phyloP scores from a whole-genome alignment of 495 filamentous ascomycete species.

The Glarea lozoyensis region DNA sequence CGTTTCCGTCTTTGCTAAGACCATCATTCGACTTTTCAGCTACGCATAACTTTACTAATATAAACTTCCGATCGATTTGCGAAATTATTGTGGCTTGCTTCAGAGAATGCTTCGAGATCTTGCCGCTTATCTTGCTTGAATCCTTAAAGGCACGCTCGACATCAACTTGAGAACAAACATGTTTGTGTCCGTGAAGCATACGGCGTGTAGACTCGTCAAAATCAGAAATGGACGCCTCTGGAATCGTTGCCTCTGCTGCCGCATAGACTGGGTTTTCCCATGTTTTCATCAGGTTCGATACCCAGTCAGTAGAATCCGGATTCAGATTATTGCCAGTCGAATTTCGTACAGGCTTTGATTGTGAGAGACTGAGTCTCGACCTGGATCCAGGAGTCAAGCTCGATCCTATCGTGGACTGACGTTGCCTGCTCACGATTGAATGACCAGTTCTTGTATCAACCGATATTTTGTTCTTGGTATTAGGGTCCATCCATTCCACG shows the following conservation, averaged over 20 bases:
- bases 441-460: slow-evolving; percentile 56
- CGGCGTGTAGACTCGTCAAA: slow-evolving; percentile 40
- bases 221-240: slow-evolving; percentile 11
- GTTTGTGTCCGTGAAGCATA: slow-evolving; percentile 7
- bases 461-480: slow-evolving; percentile 46
- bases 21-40: background rate
- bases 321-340: too few species aligned
- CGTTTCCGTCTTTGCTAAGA: background rate
- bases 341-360: too few species aligned
- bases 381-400: too few species aligned
- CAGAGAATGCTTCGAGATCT: slow-evolving; percentile 63
- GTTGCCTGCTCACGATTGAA: slow-evolving; percentile 21
- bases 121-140: slow-evolving; percentile 17
- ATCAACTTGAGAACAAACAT: slow-evolving; percentile 18
- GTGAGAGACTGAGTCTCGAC: too few species aligned
- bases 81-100: slow-evolving; percentile 54
- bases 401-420: too few species aligned
- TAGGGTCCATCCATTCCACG: slow-evolving; percentile 60
- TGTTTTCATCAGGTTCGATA: slow-evolving; percentile 26
- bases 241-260: slow-evolving; percentile 26
- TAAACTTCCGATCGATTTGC: slow-evolving; percentile 87
- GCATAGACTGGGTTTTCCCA: slow-evolving; percentile 32
- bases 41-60: slow-evolving; percentile 44
- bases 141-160: slow-evolving; percentile 15
- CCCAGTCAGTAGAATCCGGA: too few species aligned